A percentile compares a stretch with the other conserved stretches of the same genome.
These are phyloP conservation scores for Pseudophaeomoniella oleicola DNA, from an alignment of 2,329 filamentous ascomycete genomes.

Conservation along the genomic window DNA sequence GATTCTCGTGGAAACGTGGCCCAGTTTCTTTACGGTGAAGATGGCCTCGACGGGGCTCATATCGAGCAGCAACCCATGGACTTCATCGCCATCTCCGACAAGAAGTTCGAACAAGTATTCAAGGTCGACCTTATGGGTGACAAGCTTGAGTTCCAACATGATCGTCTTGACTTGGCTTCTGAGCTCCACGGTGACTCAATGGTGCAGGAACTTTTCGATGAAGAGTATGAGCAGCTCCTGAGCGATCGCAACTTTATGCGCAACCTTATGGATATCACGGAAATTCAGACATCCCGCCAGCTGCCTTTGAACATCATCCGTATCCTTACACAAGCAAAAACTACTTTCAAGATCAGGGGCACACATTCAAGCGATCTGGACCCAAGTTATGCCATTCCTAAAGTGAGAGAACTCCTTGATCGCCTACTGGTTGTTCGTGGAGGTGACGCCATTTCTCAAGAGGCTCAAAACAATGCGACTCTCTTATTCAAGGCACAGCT, in stretches of 20 bases:
- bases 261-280: constrained; percentile 61
- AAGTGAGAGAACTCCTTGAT: constrained; percentile 59
- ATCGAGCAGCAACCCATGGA: constrained; percentile 91
- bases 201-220: constrained; percentile 72
- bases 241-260: constrained; percentile 63
- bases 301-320: constrained; percentile 82
- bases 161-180: constrained; percentile 52
- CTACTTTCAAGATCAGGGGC: constrained; percentile 80
- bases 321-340: constrained; percentile 80
- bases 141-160: constrained; percentile 45
- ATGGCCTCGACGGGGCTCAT: constrained; percentile 81
- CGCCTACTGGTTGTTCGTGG: constrained; percentile 78
- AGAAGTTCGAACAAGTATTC: constrained; percentile 67
- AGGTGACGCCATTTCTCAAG: constrained; percentile 61
- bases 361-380: constrained; percentile 77
- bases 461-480: constrained; percentile 80
- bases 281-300: constrained; percentile 30
- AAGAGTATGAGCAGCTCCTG: constrained; percentile 68
- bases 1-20: constrained; percentile 95
- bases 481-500: constrained; percentile 85
- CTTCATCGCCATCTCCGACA: constrained; percentile 65
- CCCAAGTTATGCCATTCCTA: constrained; percentile 72
- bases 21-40: constrained; percentile 95
- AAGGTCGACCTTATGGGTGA: constrained; percentile 74
- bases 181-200: constrained; percentile 79